Conservation (phyloP, 768 basidiomycete genomes). For the Boletellus ananas region DNA sequence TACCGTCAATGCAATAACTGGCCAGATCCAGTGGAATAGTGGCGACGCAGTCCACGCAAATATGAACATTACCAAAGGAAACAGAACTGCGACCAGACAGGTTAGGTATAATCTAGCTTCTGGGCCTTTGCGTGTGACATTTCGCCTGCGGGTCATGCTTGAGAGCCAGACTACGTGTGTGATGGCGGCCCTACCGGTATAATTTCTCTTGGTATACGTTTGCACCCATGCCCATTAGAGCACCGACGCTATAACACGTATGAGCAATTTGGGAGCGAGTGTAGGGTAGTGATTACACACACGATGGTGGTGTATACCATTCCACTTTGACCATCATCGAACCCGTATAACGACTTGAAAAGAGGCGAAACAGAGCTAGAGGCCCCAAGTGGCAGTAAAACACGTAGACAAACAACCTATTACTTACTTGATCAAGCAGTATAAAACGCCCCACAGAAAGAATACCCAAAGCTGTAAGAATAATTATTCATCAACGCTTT, state of each 20-base stretch:
- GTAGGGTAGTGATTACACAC: slow-evolving; percentile 32
- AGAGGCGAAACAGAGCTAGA: slow-evolving; percentile 51
- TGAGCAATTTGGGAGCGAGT: not conserved
- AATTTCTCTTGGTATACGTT: slow-evolving; percentile 46
- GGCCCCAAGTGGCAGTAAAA: not conserved
- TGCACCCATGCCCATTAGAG: slow-evolving; percentile 40
- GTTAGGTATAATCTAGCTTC: slow-evolving; percentile 60
- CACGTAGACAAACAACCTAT: not conserved
- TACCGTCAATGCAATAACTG: slow-evolving; percentile 17
- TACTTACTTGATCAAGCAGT: slow-evolving; percentile 54
- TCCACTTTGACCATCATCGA: slow-evolving; percentile 58
- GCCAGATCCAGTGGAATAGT: slow-evolving; percentile 55
- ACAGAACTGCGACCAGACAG: slow-evolving; percentile 48
- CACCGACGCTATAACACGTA: slow-evolving; percentile 44
- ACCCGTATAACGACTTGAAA: slow-evolving; percentile 54
- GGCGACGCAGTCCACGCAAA: slow-evolving; percentile 64
- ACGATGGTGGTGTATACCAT: slow-evolving; percentile 54
- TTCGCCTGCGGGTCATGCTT: slow-evolving; percentile 23
- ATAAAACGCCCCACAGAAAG: slow-evolving; percentile 72
- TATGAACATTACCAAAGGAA: slow-evolving; percentile 60
- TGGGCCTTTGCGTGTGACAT: slow-evolving; percentile 32
- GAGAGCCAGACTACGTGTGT: slow-evolving; percentile 8
- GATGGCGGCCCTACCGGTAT: slow-evolving; percentile 35
- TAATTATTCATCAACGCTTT: not conserved
- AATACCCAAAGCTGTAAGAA: slow-evolving; percentile 55